These are phyloP conservation scores for Aspergillus ellipticus DNA, from an alignment of 495 filamentous ascomycete genomes.

Conservation along the genomic window DNA sequence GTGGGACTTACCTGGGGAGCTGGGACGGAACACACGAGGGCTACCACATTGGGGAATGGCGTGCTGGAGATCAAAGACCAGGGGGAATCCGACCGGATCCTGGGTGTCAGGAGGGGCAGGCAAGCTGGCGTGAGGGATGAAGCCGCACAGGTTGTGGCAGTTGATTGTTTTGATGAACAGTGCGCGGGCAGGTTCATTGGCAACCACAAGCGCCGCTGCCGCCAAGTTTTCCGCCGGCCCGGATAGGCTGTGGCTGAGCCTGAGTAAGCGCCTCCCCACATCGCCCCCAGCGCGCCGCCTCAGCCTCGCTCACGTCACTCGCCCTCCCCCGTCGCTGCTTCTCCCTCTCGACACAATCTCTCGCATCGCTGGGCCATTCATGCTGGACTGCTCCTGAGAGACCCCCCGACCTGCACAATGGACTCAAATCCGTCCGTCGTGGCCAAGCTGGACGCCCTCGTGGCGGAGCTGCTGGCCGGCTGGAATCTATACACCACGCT, in stretches of 20 bases:
- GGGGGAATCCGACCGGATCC: neutral
- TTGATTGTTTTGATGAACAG: slow-evolving; percentile 19
- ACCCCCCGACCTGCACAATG: slow-evolving; percentile 32
- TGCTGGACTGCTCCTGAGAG: neutral
- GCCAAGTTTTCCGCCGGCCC: slow-evolving; percentile 13
- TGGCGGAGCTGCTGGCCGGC: slow-evolving; percentile 64
- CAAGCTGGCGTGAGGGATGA: neutral
- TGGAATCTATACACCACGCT: slow-evolving; percentile 76
- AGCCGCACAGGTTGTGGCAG: neutral
- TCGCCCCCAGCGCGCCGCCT: neutral
- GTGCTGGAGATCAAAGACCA: neutral
- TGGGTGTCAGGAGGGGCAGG: neutral
- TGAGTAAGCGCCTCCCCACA: slow-evolving; percentile 14
- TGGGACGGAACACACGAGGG: neutral
- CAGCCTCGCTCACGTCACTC: slow-evolving; percentile 6
- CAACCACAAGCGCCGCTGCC: slow-evolving; percentile 21
- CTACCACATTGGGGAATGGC: neutral
- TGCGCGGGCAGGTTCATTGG: slow-evolving; percentile 5
- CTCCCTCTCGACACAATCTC: neutral
- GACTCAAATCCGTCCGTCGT: slow-evolving; percentile 48
- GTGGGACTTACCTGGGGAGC: neutral
- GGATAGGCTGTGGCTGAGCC: slow-evolving; percentile 1
- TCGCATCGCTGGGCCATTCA: neutral
- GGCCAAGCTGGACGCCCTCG: slow-evolving; percentile 61
- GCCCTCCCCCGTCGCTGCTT: neutral